These are phyloP conservation scores for Cutaneotrichosporon spelunceum DNA, from an alignment of 1,284 basidiomycete species.

Conservation along the genomic window DNA sequence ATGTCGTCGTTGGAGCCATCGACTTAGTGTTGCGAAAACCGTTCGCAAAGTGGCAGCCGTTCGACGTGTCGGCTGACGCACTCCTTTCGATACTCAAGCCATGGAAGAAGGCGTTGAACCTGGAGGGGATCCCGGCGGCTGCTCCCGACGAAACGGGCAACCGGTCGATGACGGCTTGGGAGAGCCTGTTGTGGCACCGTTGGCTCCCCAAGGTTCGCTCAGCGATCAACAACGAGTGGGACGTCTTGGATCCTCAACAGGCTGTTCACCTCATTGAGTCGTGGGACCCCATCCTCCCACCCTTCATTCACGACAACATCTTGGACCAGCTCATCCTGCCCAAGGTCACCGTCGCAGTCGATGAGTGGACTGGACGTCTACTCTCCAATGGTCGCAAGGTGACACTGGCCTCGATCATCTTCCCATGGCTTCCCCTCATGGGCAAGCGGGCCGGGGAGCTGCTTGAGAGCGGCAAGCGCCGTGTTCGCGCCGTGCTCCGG, in stretches of 20 bases:
- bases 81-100: slow-evolving; percentile 44
- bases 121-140: slow-evolving; percentile 17
- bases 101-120: slow-evolving; percentile 48
- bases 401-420: slow-evolving; percentile 75
- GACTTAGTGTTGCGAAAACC: slow-evolving; percentile 58
- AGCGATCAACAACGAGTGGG: slow-evolving; percentile 89
- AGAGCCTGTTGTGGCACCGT: slow-evolving; percentile 86
- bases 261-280: slow-evolving; percentile 80
- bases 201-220: slow-evolving; percentile 95
- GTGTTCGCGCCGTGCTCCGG: slow-evolving; percentile 73
- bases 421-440: slow-evolving; percentile 91
- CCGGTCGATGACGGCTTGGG: slow-evolving; percentile 83
- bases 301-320: slow-evolving; percentile 89
- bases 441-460: slow-evolving; percentile 74
- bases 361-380: slow-evolving; percentile 66
- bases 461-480: slow-evolving; percentile 77
- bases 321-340: slow-evolving; percentile 93
- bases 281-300: slow-evolving; percentile 82
- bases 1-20: slow-evolving; percentile 86
- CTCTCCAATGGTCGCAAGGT: slow-evolving; percentile 30
- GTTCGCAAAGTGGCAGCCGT: slow-evolving; percentile 44
- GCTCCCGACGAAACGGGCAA: slow-evolving; percentile 16
- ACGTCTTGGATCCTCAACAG: slow-evolving; percentile 65
- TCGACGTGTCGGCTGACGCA: slow-evolving; percentile 37
- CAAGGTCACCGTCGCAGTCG: slow-evolving; percentile 79